Conservation (phyloP, 768 basidiomycete genomes). For the Lentinula aciculospora region DNA sequence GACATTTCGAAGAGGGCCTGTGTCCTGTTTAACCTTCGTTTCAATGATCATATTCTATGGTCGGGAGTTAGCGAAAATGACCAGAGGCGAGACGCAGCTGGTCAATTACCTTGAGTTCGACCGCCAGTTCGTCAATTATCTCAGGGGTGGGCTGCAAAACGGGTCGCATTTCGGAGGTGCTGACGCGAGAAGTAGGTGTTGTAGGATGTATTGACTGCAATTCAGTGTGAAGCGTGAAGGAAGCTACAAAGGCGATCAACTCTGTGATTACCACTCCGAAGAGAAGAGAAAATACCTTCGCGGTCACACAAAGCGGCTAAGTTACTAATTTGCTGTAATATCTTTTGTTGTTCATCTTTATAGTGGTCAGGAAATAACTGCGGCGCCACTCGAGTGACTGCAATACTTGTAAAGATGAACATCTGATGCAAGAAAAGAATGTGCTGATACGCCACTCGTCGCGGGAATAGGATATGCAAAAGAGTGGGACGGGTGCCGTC, state of each 20-base stretch:
- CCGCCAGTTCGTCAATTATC: slow-evolving; percentile 34
- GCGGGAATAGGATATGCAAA: slow-evolving; percentile 46
- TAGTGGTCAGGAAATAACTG: slow-evolving; percentile 49
- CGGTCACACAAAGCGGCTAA: slow-evolving; percentile 42
- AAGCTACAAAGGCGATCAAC: slow-evolving; percentile 29
- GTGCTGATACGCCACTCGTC: slow-evolving; percentile 70
- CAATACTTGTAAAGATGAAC: slow-evolving; percentile 70
- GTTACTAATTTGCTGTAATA: slow-evolving; percentile 38
- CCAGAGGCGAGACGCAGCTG: no score
- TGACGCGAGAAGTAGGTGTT: slow-evolving; percentile 24
- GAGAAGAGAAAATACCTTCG: slow-evolving; percentile 35
- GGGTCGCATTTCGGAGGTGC: slow-evolving; percentile 32
- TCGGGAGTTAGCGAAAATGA: background rate
- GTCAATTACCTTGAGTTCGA: slow-evolving; percentile 39
- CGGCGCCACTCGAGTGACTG: slow-evolving; percentile 66
- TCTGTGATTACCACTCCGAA: background rate
- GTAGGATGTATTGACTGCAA: slow-evolving; percentile 45
- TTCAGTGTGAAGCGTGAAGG: slow-evolving; percentile 46
- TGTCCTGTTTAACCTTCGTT: slow-evolving; percentile 47
- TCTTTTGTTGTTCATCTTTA: slow-evolving; percentile 25
- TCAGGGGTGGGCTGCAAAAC: slow-evolving; percentile 23
- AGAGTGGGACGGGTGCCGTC: slow-evolving; percentile 20
- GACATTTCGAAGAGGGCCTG: slow-evolving; percentile 48
- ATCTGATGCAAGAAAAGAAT: slow-evolving; percentile 71
- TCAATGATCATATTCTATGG: slow-evolving; percentile 58